Percentiles rank a stretch among this genome's conserved stretches.
Evolutionary conservation across 768 basidiomycete species (phyloP).

Genomic region (Thelephora ganbajun): DNA sequence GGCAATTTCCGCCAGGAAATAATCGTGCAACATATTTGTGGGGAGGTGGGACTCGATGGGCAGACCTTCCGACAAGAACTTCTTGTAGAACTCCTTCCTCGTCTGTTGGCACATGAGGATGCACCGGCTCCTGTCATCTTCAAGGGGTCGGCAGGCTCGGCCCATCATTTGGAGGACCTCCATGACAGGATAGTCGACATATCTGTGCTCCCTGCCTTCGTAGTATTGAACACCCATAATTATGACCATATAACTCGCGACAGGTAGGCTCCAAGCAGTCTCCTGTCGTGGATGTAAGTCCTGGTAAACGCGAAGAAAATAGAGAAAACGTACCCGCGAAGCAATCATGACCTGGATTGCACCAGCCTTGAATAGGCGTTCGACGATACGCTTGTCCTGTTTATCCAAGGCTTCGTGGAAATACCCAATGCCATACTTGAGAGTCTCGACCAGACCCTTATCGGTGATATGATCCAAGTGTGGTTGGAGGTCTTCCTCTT

Average conservation of each 20-base stretch:
- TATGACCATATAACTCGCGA: slow-evolving; percentile 93
- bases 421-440: slow-evolving; percentile 86
- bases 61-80: slow-evolving; percentile 92
- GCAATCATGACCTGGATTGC: slow-evolving; percentile 92
- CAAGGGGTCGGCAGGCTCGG: slow-evolving; percentile 80
- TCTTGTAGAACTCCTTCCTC: slow-evolving; percentile 97
- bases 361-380: slow-evolving; percentile 83
- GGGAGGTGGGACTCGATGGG: slow-evolving; percentile 94
- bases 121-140: slow-evolving; percentile 85
- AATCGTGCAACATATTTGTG: slow-evolving; percentile 84
- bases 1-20: slow-evolving; percentile 96
- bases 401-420: slow-evolving; percentile 89
- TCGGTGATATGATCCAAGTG: slow-evolving; percentile 82
- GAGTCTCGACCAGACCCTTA: slow-evolving; percentile 55
- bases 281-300: slow-evolving; percentile 36
- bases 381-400: slow-evolving; percentile 90
- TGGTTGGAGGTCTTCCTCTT: slow-evolving; percentile 65
- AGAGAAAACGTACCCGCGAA: slow-evolving; percentile 51
- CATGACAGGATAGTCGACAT: slow-evolving; percentile 96
- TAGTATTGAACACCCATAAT: slow-evolving; percentile 99
- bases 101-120: slow-evolving; percentile 97
- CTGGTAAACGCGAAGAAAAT: not conserved
- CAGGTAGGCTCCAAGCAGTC: slow-evolving; percentile 90
- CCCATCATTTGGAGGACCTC: slow-evolving; percentile 99
- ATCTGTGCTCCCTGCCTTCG: slow-evolving; percentile 96